These are phyloP conservation scores for Mallotus japonicus DNA, from an alignment of 441 rosid genomes.

Conservation along the genomic window DNA sequence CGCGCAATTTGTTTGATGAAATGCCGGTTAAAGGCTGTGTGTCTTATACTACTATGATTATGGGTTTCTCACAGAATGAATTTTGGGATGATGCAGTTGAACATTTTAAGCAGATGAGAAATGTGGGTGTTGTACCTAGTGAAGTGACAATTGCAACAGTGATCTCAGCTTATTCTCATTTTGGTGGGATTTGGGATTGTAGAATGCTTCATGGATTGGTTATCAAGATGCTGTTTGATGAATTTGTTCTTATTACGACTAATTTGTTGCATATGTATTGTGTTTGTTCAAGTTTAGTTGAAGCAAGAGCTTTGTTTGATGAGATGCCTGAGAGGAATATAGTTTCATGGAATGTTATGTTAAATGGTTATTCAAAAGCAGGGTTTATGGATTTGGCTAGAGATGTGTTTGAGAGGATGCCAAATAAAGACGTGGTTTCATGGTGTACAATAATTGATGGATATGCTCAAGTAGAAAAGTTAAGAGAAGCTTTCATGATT, in stretches of 20 bases:
- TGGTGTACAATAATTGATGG: conserved; percentile 78
- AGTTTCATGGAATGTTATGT: conserved; percentile 83
- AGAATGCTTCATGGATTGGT: conserved; percentile 60
- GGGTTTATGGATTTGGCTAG: conserved; percentile 53
- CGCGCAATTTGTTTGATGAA: conserved; percentile 57
- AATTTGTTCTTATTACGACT: conserved; percentile 55
- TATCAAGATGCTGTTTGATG: conserved; percentile 43
- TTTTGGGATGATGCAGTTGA: conserved; percentile 48
- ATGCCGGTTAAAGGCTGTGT: conserved; percentile 65
- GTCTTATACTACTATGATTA: conserved; percentile 64
- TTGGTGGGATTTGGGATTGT: conserved; percentile 55
- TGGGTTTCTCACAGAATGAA: conserved; percentile 56
- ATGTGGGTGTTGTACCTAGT: conserved; percentile 43
- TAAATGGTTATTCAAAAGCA: conserved; percentile 76
- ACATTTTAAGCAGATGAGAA: conserved; percentile 61
- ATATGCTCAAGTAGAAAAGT: conserved; percentile 45
- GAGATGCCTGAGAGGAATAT: conserved; percentile 60
- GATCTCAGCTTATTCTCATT: conserved; percentile 51
- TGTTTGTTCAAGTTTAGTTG: conserved; percentile 46
- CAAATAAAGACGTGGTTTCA: conserved; percentile 60
- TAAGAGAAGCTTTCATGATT: conserved; percentile 56
- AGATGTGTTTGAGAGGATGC: conserved; percentile 56
- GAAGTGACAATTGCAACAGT: conserved; percentile 62
- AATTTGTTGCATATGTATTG: conserved; percentile 70
- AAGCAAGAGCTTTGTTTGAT: conserved; percentile 57